phyloP scores from a whole-genome alignment of 2,329 filamentous ascomycete species.

The Diaporthe aspalathi region DNA sequence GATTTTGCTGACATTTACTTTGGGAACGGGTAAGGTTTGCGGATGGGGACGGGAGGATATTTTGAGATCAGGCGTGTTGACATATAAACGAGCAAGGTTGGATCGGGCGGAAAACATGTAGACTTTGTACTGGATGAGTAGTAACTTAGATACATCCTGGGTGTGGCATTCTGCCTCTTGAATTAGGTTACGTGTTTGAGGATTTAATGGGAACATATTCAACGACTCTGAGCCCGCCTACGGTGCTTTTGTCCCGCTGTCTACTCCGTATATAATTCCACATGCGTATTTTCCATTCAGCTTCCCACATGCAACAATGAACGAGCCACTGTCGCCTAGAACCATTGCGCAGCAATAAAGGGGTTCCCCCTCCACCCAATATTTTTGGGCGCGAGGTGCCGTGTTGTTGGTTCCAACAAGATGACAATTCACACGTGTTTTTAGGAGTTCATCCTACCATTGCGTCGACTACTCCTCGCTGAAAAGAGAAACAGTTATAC shows the following conservation, averaged over 20 bases:
- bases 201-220: background rate
- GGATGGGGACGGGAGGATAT: background rate
- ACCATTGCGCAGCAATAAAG: background rate
- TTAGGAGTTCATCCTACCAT: background rate
- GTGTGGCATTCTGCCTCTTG: background rate
- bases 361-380: background rate
- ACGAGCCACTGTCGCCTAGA: background rate
- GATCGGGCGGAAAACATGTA: background rate
- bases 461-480: too few species aligned
- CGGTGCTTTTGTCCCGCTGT: background rate
- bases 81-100: background rate
- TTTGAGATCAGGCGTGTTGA: background rate
- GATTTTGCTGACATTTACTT: background rate
- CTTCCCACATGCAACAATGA: background rate
- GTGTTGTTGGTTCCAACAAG: too few species aligned
- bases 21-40: background rate
- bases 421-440: too few species aligned
- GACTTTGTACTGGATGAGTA: background rate
- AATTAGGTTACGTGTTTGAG: background rate
- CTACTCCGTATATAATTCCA: background rate
- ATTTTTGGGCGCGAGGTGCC: background rate
- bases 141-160: background rate
- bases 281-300: too few species aligned
- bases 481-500: background rate
- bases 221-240: background rate